Conservation (phyloP, 768 basidiomycete genomes). For the Lactifluus piperatus region DNA sequence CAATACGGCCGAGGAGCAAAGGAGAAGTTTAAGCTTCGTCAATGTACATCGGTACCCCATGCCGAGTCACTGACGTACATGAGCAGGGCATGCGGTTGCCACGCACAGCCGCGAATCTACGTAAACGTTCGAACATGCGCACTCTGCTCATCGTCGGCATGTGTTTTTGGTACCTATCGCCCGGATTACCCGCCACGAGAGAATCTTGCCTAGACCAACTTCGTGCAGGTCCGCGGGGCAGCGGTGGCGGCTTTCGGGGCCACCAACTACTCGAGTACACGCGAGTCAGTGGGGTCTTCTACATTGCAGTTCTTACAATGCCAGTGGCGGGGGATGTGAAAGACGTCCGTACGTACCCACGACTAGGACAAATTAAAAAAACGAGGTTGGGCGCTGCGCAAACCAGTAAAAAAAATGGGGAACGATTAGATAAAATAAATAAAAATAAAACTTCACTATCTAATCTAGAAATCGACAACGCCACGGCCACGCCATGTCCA, state of each 20-base stretch:
- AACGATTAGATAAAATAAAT: background rate
- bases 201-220: background rate
- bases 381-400: background rate
- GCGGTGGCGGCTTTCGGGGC: background rate
- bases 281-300: too few relatives aligned
- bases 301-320: too few relatives aligned
- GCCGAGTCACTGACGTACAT: background rate
- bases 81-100: background rate
- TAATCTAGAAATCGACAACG: background rate
- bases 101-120: background rate
- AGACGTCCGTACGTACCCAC: background rate
- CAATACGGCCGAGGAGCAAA: conserved; percentile 2
- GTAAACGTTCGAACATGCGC: background rate
- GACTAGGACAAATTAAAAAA: background rate
- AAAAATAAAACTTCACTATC: background rate
- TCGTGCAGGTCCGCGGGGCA: background rate
- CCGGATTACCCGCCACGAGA: background rate
- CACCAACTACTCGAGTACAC: background rate
- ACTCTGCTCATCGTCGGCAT: background rate
- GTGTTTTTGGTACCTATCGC: background rate
- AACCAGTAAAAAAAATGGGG: background rate
- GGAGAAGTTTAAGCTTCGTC: too few relatives aligned
- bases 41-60: background rate
- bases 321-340: too few relatives aligned
- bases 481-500: background rate